Evolutionary conservation across 768 basidiomycete species (phyloP), one percentile per base, ranked within the genome.

Genomic region (Tulasnella sp.): DNA sequence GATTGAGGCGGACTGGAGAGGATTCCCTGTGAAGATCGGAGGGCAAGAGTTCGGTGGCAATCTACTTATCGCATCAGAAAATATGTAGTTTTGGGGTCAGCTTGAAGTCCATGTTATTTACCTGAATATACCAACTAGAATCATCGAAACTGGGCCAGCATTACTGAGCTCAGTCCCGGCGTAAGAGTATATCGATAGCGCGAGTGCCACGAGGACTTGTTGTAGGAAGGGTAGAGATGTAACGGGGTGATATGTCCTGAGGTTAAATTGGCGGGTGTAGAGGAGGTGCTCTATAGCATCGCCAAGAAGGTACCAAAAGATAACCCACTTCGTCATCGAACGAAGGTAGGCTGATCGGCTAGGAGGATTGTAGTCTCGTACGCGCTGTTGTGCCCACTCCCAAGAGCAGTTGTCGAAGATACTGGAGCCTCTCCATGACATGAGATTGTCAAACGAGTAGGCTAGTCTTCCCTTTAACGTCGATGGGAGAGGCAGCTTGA

Each of bases 1-100:
- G 11, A 63, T 19, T 45, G 53, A 56, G 8, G 38, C 49, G 17
- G 62, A 22, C 19, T 10, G 15, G 48, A 58, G 56, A 4, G 62
- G 63, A 19, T 17, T 15, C 5, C 49, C 30, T 5, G 25, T 19
- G 45, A 27, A 19, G 54, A 53, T 53, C 4, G 55, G 43, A 8
- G 60, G 34, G 27, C 49, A 45, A 2, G 55, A 49, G 56, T 51
- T 50, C 8, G 43, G 4, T 5, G 45, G 22, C 12, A 52, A 54
- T n/a, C n/a, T n/a, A n/a, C n/a, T n/a, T n/a, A n/a, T n/a, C n/a
- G n/a, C n/a, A n/a, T n/a, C n/a, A n/a, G n/a, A n/a, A n/a, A n/a
- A n/a, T n/a, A n/a, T n/a, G n/a, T n/a, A n/a, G n/a, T n/a, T n/a
- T n/a, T n/a, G n/a, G n/a, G n/a, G n/a, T n/a, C n/a, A n/a, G n/a